Base-by-base conservation (phyloP, 306 rosid genomes). In the Bauhinia variegata region DNA sequence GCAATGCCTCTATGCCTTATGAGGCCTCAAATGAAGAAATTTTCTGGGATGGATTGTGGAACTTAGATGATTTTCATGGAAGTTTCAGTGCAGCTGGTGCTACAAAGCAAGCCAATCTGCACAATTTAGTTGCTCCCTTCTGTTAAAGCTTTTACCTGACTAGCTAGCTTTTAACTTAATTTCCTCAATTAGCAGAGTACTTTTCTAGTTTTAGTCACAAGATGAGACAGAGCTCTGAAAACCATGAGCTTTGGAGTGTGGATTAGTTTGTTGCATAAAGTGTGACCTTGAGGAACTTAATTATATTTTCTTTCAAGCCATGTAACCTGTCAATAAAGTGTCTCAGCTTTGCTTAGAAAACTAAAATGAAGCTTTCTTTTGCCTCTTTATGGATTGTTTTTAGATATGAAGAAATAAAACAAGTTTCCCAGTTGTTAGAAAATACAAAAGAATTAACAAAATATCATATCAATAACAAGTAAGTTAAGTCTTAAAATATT, bases 11-110 rank as follows among this genome's bases (percentile, higher is more conserved):
- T 44, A 73, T 70, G 38, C 74, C 79, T n/a, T n/a, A n/a, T 18
- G 89, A 84, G 59, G 50, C 79, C 31, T 58, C 65, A 53, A 66
- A 54, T 2, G 88, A 86, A 36, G 93, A 87, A 37, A 34, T 14
- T 18, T 49, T 84, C 6, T 91, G 85, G 96, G 95, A 88, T 76
- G 84, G 88, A 2, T 10, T 86, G 8, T 91, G 93, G 97, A 88
- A 81, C 81, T 55, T 85, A 83, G 97, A 86, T 71, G 93, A 86
- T 69, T 18, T 74, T 72, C 88, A 88, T 59, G 89, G 79, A 2
- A 81, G 60, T 64, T 79, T 75, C 65, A 76, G 62, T 58, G 64
- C 85, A 52, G 80, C 87, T 38, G 71, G 36, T 74, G 75, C 83
- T 48, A 30, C 90, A 68, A 59, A 49, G 76, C 81, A 74, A 79